phyloP scores from a whole-genome alignment of 345 rosid genomes.

The Citrus trifoliata region DNA sequence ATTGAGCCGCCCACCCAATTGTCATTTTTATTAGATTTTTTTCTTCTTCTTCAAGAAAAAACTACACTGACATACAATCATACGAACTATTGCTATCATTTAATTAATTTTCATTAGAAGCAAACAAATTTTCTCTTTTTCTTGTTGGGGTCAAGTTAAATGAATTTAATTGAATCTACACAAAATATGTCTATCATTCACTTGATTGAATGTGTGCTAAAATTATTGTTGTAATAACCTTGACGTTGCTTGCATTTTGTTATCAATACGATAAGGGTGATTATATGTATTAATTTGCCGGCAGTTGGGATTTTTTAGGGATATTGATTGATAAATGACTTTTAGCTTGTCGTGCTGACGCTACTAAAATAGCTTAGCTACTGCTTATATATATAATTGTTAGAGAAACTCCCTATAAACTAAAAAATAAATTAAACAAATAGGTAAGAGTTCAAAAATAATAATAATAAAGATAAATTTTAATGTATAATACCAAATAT shows the following conservation, averaged over 20 bases:
- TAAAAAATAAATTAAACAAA: no score
- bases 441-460: no score
- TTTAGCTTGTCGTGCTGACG: neutral
- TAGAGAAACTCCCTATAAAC: no score
- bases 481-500: no score
- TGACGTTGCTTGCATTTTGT: neutral
- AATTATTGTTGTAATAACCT: neutral
- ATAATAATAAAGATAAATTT: no score
- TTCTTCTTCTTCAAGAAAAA: no score
- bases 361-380: neutral
- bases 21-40: neutral
- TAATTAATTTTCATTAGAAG: neutral
- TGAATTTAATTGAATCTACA: slow-evolving; percentile 1
- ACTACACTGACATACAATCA: neutral
- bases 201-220: neutral
- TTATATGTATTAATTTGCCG: neutral
- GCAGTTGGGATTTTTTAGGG: neutral
- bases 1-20: slow-evolving; percentile 5
- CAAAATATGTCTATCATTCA: neutral
- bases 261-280: no score
- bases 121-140: slow-evolving; percentile 12
- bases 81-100: neutral
- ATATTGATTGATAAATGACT: no score
- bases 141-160: neutral
- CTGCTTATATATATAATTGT: no score